phyloP scores from a whole-genome alignment of 306 rosid species.

The Oemleria cerasiformis region DNA sequence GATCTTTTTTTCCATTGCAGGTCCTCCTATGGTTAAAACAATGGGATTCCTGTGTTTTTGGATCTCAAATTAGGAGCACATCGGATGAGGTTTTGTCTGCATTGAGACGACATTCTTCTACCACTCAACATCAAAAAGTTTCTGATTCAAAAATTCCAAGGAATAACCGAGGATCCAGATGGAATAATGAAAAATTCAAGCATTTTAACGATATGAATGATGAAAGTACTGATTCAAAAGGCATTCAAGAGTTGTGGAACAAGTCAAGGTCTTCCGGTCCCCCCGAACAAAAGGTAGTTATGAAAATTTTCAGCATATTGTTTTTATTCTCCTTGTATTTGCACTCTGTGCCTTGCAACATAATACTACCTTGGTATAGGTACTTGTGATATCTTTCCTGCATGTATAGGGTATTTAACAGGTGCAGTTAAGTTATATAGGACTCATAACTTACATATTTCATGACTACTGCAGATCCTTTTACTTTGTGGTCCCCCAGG shows the following conservation, averaged over 20 bases:
- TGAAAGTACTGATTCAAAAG: slow-evolving; percentile 35
- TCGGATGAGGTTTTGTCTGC: slow-evolving; percentile 83
- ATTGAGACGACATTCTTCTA: slow-evolving; percentile 77
- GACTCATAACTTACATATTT: not conserved
- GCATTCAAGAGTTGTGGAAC: slow-evolving; percentile 46
- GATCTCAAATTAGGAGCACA: slow-evolving; percentile 82
- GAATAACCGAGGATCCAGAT: slow-evolving; percentile 46
- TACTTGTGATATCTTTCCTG: not conserved
- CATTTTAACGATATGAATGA: slow-evolving; percentile 36
- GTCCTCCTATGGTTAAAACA: slow-evolving; percentile 93
- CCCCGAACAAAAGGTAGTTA: slow-evolving; percentile 74
- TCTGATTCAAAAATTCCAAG: slow-evolving; percentile 45
- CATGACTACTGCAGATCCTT: slow-evolving; percentile 60
- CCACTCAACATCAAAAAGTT: slow-evolving; percentile 57
- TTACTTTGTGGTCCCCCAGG: slow-evolving; percentile 93
- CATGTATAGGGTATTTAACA: not conserved
- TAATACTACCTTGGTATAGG: not conserved
- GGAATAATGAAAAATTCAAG: slow-evolving; percentile 44
- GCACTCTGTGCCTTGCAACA: not conserved
- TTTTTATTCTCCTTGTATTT: slow-evolving; percentile 4
- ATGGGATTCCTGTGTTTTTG: slow-evolving; percentile 89
- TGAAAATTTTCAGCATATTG: not conserved
- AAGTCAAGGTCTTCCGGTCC: slow-evolving; percentile 52
- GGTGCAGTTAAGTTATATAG: not conserved
- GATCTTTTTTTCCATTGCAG: slow-evolving; percentile 37